Percentiles rank a stretch among this genome's conserved stretches.
Evolutionary conservation across 176 grass and related monocot genomes (phyloP).

Genomic region (Areca catechu): DNA sequence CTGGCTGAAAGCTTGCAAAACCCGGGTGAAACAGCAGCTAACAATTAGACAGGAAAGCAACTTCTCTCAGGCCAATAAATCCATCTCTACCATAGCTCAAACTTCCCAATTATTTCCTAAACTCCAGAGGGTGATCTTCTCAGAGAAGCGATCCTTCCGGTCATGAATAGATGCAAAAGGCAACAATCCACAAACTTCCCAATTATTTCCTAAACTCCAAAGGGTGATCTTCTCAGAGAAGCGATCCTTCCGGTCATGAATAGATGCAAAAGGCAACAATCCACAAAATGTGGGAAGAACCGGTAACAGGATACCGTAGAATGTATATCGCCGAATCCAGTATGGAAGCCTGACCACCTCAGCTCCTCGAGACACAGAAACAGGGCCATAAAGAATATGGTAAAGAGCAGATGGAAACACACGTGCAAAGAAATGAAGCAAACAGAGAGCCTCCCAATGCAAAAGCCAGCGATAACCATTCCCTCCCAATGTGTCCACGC

Average conservation of each 20-base stretch:
- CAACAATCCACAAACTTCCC: conserved; percentile 60
- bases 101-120: not conserved
- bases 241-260: conserved; percentile 46
- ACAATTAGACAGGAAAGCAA: too few species aligned
- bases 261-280: conserved; percentile 76
- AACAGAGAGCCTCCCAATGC: conserved; percentile 71
- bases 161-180: conserved; percentile 64
- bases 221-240: conserved; percentile 22
- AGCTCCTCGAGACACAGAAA: conserved; percentile 26
- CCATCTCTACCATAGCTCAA: not conserved
- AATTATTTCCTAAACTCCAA: not conserved
- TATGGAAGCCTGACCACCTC: conserved; percentile 30
- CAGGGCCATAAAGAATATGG: conserved; percentile 53
- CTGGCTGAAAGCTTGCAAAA: too few species aligned
- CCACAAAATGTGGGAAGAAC: conserved; percentile 54
- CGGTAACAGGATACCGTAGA: conserved; percentile 55
- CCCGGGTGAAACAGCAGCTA: too few species aligned
- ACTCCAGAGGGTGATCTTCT: conserved; percentile 9
- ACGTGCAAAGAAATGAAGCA: conserved; percentile 64
- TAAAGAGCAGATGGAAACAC: conserved; percentile 55
- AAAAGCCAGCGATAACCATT: conserved; percentile 69
- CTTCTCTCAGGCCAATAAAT: too few species aligned
- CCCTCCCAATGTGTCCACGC: conserved; percentile 56
- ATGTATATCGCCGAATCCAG: conserved; percentile 51
- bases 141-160: conserved; percentile 44